Evolutionary conservation across 2,329 filamentous ascomycete species (phyloP), one percentile per base, ranked within the genome.

Genomic region (Nothomitra cinnamomea): DNA sequence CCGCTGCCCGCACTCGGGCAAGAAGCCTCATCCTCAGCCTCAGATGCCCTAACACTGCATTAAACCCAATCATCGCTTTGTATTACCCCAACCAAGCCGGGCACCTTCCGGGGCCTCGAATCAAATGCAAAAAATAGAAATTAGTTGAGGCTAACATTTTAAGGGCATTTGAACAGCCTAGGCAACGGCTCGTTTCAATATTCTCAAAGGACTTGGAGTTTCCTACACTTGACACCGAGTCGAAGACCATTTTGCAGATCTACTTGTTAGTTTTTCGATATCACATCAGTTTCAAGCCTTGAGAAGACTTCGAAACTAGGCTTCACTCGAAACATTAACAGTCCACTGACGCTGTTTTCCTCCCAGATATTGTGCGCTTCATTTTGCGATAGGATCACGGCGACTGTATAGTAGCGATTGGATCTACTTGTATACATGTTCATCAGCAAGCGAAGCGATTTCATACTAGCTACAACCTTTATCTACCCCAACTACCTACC

Each of bases 21-120:
- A n/a, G 45, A 49, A 49, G 45, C 45, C 45, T 49, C 45, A 49
- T 15, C 45, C 45, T 28, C 45, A 49, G 45, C 45, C 45, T 35
- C 32, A 49, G 24, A 49, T 49, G 25, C 32, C 45, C 25, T 49
- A 5, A 32, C 28, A 32, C 28, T 24, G 32, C 24, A 15, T 49
- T 49, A 17, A 49, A 49, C 24, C 45, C 45, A 49, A 49, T 49
- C 45, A 17, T 19, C 45, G 32, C 32, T 28, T 21, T 24, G 25
- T 49, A 49, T 35, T 49, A n/a, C 21, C 45, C 19, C 43, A 15
- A 25, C 24, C n/a, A 17, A 17, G 2, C 12, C 17, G 25, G 15
- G 17, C 15, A 4, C 10, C 25, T 24, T 49, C 25, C 45, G 4
- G 45, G n/a, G 45, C 45, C 45, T 35, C 45, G 19, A 28, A 49